phyloP scores from a whole-genome alignment of 2,329 filamentous ascomycete species.

The Penicillium sp. region DNA sequence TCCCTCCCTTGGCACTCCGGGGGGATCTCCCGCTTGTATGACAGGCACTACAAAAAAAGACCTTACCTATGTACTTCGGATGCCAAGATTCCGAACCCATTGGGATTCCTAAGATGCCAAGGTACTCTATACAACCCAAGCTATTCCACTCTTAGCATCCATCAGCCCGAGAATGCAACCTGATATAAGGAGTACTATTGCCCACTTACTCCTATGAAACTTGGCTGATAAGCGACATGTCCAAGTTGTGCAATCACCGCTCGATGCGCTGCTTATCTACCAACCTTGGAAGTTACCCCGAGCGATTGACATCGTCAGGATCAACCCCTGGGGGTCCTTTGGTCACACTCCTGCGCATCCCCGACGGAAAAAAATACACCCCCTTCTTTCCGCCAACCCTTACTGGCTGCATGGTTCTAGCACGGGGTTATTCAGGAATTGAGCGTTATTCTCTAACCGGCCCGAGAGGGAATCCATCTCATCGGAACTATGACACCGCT shows the following conservation, averaged over 20 bases:
- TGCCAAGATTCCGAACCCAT: too few relatives aligned
- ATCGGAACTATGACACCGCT: background rate
- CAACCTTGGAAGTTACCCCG: background rate
- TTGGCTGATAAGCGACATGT: too few relatives aligned
- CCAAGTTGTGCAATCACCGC: background rate
- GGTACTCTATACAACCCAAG: constrained; percentile 1
- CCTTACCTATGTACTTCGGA: too few relatives aligned
- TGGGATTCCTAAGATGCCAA: background rate
- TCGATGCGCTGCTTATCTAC: background rate
- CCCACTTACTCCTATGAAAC: background rate
- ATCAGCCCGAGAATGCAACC: background rate
- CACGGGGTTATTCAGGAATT: constrained; percentile 8
- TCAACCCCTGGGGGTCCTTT: background rate
- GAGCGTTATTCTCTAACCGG: constrained; percentile 1
- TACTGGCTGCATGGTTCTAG: background rate
- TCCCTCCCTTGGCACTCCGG: constrained; percentile 10
- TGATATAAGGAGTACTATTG: background rate
- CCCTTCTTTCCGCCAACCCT: constrained; percentile 4
- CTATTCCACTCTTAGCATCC: background rate
- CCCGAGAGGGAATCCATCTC: background rate
- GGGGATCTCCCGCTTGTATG: constrained; percentile 18
- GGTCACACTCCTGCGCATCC: background rate
- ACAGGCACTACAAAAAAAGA: constrained; percentile 4
- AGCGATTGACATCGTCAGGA: background rate
- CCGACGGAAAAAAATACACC: constrained; percentile 15